Percentiles rank a stretch among this genome's conserved stretches.
phyloP scores from a whole-genome alignment of 345 rosid genomes.

The Ricinus communis region DNA sequence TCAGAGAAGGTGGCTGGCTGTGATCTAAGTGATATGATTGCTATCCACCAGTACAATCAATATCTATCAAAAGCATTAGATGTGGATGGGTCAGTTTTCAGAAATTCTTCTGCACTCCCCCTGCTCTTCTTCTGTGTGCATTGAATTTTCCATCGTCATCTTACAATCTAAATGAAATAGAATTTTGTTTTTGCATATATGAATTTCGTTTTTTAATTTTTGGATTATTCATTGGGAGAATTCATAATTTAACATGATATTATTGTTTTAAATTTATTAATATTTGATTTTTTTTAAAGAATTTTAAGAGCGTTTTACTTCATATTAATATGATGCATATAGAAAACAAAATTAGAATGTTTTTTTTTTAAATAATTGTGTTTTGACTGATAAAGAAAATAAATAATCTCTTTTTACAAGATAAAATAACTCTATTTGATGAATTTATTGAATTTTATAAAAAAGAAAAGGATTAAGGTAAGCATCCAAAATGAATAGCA shows the following conservation, averaged over 20 bases:
- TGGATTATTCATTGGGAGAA: too few relatives aligned
- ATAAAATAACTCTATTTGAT: background rate
- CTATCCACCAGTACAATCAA: slow-evolving; percentile 25
- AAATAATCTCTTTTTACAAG: too few relatives aligned
- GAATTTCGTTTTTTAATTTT: too few relatives aligned
- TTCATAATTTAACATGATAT: too few relatives aligned
- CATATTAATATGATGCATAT: too few relatives aligned
- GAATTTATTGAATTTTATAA: background rate
- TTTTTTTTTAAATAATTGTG: too few relatives aligned
- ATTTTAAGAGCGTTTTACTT: too few relatives aligned
- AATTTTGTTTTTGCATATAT: too few relatives aligned
- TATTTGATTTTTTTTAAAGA: too few relatives aligned
- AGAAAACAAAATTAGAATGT: too few relatives aligned
- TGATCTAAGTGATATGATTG: background rate
- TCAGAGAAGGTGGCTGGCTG: slow-evolving; percentile 10
- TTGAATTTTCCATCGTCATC: background rate
- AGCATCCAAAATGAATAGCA: slow-evolving; percentile 45
- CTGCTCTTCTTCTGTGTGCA: background rate
- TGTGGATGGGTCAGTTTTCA: background rate
- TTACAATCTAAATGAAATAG: background rate
- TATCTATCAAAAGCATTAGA: slow-evolving; percentile 1
- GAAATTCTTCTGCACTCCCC: background rate
- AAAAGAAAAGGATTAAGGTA: background rate
- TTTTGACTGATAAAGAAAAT: too few relatives aligned
- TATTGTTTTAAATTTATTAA: too few relatives aligned